Evolutionary conservation across 805 yeast species (phyloP).

Genomic region (Millerozyma miso): DNA sequence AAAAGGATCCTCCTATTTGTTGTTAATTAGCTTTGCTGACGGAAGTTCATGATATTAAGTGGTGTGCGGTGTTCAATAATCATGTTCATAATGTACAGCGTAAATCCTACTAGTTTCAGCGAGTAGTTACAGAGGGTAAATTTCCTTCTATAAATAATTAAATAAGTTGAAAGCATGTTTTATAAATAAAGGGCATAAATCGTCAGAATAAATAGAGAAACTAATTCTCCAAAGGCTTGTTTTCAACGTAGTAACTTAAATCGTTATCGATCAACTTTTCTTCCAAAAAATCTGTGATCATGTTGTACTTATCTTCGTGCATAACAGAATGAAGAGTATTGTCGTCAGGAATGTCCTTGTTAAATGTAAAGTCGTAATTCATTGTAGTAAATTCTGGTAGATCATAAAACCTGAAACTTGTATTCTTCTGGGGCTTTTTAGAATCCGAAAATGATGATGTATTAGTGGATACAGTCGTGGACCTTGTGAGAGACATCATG

Average conservation of each 20-base stretch:
- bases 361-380: slow-evolving; percentile 16
- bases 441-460: slow-evolving; percentile 17
- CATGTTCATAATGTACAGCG: too few species aligned
- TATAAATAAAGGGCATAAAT: not conserved
- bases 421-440: slow-evolving; percentile 5
- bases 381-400: slow-evolving; percentile 27
- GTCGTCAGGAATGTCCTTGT: slow-evolving; percentile 14
- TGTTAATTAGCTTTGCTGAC: not conserved
- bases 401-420: slow-evolving; percentile 21
- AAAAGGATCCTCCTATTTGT: not conserved
- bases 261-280: slow-evolving; percentile 38
- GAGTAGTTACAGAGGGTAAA: not conserved
- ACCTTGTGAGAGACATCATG: slow-evolving; percentile 36
- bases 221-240: slow-evolving; percentile 1
- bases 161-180: not conserved
- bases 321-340: slow-evolving; percentile 17
- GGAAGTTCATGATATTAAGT: not conserved
- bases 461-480: slow-evolving; percentile 40
- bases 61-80: not conserved
- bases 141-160: not conserved
- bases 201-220: not conserved
- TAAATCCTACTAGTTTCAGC: not conserved
- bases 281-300: slow-evolving; percentile 37
- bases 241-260: slow-evolving; percentile 26
- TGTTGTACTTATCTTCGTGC: slow-evolving; percentile 36